Base-by-base conservation (phyloP, 2,329 filamentous ascomycete species). In the Calonectria multiphialidica region DNA sequence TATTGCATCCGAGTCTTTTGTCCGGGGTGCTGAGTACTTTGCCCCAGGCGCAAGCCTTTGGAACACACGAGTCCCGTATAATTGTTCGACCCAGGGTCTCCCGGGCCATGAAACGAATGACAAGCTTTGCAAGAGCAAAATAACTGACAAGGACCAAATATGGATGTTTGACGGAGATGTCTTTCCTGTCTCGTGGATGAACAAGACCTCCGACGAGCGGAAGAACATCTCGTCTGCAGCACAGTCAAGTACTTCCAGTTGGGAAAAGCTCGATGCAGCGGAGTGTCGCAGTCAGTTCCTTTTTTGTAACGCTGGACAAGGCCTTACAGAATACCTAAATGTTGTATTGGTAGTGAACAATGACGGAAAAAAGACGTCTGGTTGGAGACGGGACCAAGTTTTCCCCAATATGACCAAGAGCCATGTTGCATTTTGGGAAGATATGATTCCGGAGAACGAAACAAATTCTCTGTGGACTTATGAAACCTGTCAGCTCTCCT, bases 1-100 rank as follows among this genome's bases (percentile, higher is more conserved):
- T 9, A 66, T 66, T 30, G 62, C 62, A 21, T 50, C 62, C 12
- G 62, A 66, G 12, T 28, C 62, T 13, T 66, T 66, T 42, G 44
- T 53, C 33, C 23, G 44, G 15, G 62, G 62, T 50, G 62, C 47
- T 8, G 1, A 66, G 13, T 66, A 66, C 30, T 66, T 25, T n/a
- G 45, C 62, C 12, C 62, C 62, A n/a, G 62, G 62, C 33, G 45
- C 47, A 9, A 35, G 45, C 15, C 45, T 66, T n/a, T 66, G 62
- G 62, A 66, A 66, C 25, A 66, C 62, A 15, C 28, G n/a, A 6
- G 62, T 53, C 23, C 45, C 62, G 10, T 66, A 53, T 16, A 66
- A 66, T 33, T 66, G 62, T 33, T 50, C 44, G 5, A n/a, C 21
- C 16, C 62, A n/a, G 16, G 23, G 45, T 18, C 23, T 53, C 16